Conservation (phyloP, 805 yeast species). For the Clavispora fructus region DNA sequence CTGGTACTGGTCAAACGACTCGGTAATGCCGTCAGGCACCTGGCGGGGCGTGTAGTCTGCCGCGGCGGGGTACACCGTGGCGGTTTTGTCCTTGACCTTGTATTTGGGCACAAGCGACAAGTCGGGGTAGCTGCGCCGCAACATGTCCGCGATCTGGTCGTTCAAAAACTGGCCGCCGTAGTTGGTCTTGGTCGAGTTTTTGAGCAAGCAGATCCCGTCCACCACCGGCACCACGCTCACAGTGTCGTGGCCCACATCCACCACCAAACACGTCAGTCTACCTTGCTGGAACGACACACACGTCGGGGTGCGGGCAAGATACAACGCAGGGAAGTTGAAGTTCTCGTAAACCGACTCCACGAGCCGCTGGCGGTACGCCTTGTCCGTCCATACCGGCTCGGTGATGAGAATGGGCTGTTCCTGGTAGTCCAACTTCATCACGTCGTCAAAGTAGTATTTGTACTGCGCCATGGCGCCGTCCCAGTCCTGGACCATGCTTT, state of each 20-base stretch:
- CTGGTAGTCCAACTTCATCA: slow-evolving; percentile 46
- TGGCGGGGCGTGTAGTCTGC: slow-evolving; percentile 18
- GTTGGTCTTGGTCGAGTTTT: slow-evolving; percentile 64
- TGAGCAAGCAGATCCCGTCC: slow-evolving; percentile 73
- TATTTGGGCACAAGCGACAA: slow-evolving; percentile 36
- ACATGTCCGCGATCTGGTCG: slow-evolving; percentile 43
- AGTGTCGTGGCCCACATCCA: slow-evolving; percentile 79
- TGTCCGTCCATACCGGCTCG: slow-evolving; percentile 82
- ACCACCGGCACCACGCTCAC: slow-evolving; percentile 75
- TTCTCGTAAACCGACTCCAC: slow-evolving; percentile 69
- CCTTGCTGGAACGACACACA: slow-evolving; percentile 87
- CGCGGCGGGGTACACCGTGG: slow-evolving; percentile 28
- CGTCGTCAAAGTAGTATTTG: slow-evolving; percentile 49
- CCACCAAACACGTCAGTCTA: slow-evolving; percentile 79
- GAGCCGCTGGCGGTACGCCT: slow-evolving; percentile 58
- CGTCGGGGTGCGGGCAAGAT: slow-evolving; percentile 76
- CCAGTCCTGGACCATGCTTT: slow-evolving; percentile 74
- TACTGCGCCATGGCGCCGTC: slow-evolving; percentile 77
- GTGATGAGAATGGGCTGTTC: slow-evolving; percentile 79
- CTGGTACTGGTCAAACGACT: slow-evolving; percentile 53
- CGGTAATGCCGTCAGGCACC: slow-evolving; percentile 32
- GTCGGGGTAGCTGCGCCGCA: slow-evolving; percentile 25
- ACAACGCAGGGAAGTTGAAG: slow-evolving; percentile 73
- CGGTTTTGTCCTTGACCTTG: slow-evolving; percentile 43
- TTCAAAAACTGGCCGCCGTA: slow-evolving; percentile 68